These are phyloP conservation scores for Malus hybrid DNA, from an alignment of 331 rosid genomes.

Conservation along the genomic window DNA sequence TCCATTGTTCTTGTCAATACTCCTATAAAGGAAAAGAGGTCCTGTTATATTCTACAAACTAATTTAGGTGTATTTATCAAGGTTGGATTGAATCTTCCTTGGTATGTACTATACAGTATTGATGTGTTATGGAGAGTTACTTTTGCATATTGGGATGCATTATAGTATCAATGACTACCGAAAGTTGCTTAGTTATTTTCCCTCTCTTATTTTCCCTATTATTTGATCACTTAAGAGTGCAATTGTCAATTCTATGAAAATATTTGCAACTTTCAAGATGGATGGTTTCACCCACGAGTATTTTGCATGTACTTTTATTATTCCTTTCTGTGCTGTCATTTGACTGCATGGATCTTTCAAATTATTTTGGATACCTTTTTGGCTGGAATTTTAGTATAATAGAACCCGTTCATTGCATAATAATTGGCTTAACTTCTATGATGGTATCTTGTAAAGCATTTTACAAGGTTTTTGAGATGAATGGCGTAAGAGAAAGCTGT, in stretches of 20 bases:
- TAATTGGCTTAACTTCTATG: not conserved
- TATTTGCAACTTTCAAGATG: not conserved
- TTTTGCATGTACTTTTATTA: not conserved
- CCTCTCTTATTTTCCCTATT: not conserved
- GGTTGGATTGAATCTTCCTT: not conserved
- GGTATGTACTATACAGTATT: not conserved
- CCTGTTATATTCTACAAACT: not conserved
- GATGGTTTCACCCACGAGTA: not conserved
- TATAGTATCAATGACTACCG: no score
- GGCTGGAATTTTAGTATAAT: not conserved
- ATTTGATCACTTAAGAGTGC: not conserved
- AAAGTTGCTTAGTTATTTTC: not conserved
- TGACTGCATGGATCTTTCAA: not conserved
- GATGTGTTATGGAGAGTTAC: not conserved
- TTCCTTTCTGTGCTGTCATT: not conserved
- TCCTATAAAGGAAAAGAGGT: not conserved
- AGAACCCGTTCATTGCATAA: not conserved
- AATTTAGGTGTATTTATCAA: not conserved
- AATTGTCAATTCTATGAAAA: not conserved
- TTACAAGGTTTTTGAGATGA: slow-evolving; percentile 1
- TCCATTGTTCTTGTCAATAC: not conserved
- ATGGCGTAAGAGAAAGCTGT: not conserved
- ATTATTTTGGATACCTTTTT: not conserved
- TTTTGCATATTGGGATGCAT: not conserved
- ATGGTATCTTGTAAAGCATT: not conserved